These are phyloP conservation scores for Omphalea diandra DNA, from an alignment of 441 rosid species.

Conservation along the genomic window DNA sequence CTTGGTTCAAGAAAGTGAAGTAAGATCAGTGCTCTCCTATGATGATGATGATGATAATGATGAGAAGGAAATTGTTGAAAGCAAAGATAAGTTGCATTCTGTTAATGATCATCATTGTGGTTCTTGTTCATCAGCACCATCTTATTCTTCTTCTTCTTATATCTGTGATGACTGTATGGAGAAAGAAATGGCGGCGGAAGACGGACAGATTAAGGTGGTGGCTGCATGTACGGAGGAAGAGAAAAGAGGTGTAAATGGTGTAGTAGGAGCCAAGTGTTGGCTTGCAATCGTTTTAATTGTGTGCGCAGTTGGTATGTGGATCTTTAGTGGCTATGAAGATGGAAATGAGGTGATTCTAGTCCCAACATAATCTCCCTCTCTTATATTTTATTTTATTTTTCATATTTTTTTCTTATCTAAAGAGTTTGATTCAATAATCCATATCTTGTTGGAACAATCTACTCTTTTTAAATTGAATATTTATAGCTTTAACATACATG, in stretches of 20 bases:
- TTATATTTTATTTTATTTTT: too few relatives aligned
- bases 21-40: constrained; percentile 32
- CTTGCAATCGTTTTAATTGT: constrained; percentile 17
- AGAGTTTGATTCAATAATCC: too few relatives aligned
- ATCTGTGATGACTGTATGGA: constrained; percentile 17
- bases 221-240: constrained; percentile 18
- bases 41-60: constrained; percentile 32
- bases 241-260: constrained; percentile 1
- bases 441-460: too few relatives aligned
- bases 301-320: constrained; percentile 14
- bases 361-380: constrained; percentile 39
- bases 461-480: too few relatives aligned
- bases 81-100: constrained; percentile 7
- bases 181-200: constrained; percentile 11
- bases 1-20: constrained; percentile 27
- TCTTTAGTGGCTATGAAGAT: constrained; percentile 16
- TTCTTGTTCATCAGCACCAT: constrained; percentile 15
- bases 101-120: background rate
- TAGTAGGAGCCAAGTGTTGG: constrained; percentile 28
- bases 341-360: constrained; percentile 28
- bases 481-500: too few relatives aligned
- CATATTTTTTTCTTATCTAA: too few relatives aligned
- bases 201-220: constrained; percentile 12
- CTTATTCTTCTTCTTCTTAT: constrained; percentile 24
- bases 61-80: constrained; percentile 14